phyloP scores from a whole-genome alignment of 352 stramenopile species.

The Peronospora belbahrii region DNA sequence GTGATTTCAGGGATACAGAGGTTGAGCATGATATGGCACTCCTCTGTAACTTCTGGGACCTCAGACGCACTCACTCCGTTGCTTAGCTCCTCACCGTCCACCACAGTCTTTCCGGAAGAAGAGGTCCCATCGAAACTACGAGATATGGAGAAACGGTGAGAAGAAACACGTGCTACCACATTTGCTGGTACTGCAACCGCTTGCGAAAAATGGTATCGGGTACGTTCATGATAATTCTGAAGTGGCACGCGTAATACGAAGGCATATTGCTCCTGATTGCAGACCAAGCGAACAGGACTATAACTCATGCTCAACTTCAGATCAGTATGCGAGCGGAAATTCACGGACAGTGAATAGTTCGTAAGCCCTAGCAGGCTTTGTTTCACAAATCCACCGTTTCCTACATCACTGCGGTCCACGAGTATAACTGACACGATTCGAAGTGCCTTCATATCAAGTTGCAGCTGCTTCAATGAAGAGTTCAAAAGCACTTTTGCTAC shows the following conservation, averaged over 20 bases:
- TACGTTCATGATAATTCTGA: constrained; percentile 65
- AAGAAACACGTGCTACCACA: constrained; percentile 5
- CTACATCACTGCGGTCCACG: constrained; percentile 34
- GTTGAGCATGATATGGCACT: constrained; percentile 51
- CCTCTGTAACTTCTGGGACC: constrained; percentile 29
- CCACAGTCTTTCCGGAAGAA: constrained; percentile 21
- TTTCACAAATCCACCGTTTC: constrained; percentile 34
- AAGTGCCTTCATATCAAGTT: constrained; percentile 54
- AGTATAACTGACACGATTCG: constrained; percentile 74
- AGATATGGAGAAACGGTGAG: constrained; percentile 20
- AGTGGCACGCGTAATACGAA: constrained; percentile 68
- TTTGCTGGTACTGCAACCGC: constrained; percentile 8
- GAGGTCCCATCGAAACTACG: constrained; percentile 21
- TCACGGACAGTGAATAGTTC: constrained; percentile 41
- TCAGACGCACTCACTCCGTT: constrained; percentile 28
- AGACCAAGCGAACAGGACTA: constrained; percentile 64
- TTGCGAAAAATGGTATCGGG: constrained; percentile 37
- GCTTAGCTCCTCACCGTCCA: constrained; percentile 29
- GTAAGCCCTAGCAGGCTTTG: constrained; percentile 74
- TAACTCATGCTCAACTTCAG: constrained; percentile 50
- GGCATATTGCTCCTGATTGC: constrained; percentile 77
- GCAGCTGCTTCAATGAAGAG: constrained; percentile 62
- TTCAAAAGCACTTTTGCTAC: constrained; percentile 83
- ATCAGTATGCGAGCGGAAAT: constrained; percentile 53
- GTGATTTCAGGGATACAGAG: constrained; percentile 62